These are phyloP conservation scores for Lodderomyces margitis DNA, from an alignment of 1,139 yeast species.

Conservation along the genomic window DNA sequence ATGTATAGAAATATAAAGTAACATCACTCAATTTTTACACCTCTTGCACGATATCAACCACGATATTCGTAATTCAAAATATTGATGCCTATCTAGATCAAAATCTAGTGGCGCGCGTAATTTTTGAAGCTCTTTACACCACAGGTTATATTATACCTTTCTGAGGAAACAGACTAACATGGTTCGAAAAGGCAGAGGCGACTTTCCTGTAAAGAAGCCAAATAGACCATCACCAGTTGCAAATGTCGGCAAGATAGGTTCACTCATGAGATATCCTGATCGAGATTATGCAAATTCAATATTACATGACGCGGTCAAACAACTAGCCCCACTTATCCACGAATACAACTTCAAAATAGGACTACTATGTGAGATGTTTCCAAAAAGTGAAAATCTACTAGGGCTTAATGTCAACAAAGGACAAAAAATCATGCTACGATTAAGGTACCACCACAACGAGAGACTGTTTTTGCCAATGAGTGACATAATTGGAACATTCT, in stretches of 20 bases:
- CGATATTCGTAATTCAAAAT: too few relatives aligned
- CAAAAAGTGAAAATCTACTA: conserved; percentile 61
- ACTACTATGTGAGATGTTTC: conserved; percentile 77
- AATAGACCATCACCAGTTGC: conserved; percentile 44
- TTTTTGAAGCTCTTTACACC: too few relatives aligned
- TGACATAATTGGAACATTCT: conserved; percentile 73
- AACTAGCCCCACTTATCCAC: conserved; percentile 74
- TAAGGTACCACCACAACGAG: conserved; percentile 60
- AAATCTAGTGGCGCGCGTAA: background rate
- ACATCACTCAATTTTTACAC: too few relatives aligned
- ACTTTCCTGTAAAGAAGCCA: conserved; percentile 11
- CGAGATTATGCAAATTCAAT: conserved; percentile 57
- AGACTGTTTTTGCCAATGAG: conserved; percentile 62
- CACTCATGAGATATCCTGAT: conserved; percentile 52
- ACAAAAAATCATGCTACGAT: conserved; percentile 65
- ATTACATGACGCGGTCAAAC: conserved; percentile 58
- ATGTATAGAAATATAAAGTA: too few relatives aligned
- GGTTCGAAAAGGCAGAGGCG: conserved; percentile 17
- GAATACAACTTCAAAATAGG: conserved; percentile 66
- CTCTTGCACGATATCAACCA: too few relatives aligned
- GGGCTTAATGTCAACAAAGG: conserved; percentile 92
- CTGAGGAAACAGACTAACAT: conserved; percentile 7
- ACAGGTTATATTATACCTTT: background rate
- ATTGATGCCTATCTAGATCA: too few relatives aligned
- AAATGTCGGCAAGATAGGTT: conserved; percentile 51